Evolutionary conservation across 2,329 filamentous ascomycete genomes (phyloP).

Genomic region (Fusarium chuoi): DNA sequence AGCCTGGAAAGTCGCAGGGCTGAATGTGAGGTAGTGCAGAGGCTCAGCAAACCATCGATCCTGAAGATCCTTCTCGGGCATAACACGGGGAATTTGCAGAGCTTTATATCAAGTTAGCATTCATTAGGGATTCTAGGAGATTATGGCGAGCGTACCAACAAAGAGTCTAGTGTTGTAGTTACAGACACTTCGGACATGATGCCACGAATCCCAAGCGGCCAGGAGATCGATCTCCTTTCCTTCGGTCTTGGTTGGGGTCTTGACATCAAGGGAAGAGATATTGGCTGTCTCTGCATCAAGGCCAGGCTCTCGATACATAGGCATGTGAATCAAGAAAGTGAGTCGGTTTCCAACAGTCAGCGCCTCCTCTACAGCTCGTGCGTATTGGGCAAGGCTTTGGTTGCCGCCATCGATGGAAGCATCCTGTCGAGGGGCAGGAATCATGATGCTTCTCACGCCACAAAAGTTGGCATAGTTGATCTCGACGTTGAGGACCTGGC

Average conservation of each 20-base stretch:
- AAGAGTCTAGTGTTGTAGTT: conserved; percentile 84
- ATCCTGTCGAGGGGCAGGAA: conserved; percentile 79
- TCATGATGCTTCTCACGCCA: conserved; percentile 83
- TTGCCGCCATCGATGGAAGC: conserved; percentile 62
- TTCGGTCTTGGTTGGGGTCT: conserved; percentile 46
- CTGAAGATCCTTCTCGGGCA: conserved; percentile 70
- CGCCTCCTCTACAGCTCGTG: conserved; percentile 83
- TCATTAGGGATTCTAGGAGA: background rate
- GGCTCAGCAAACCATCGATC: conserved; percentile 77
- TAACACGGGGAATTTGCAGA: conserved; percentile 65
- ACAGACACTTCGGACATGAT: conserved; percentile 85
- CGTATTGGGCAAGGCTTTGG: conserved; percentile 76
- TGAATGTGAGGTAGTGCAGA: conserved; percentile 69
- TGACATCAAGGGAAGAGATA: conserved; percentile 57
- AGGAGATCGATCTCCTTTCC: conserved; percentile 73
- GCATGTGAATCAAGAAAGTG: conserved; percentile 82
- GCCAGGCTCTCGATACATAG: conserved; percentile 81
- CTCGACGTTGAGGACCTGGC: conserved; percentile 90
- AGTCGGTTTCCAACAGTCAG: conserved; percentile 79
- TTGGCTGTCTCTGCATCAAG: conserved; percentile 63
- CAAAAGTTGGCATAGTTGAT: conserved; percentile 96
- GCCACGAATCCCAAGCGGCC: conserved; percentile 93
- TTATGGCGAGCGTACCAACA: conserved; percentile 73
- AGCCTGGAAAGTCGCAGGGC: conserved; percentile 63
- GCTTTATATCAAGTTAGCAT: conserved; percentile 50